These are phyloP conservation scores for Fusarium hostae DNA, from an alignment of 2,329 filamentous ascomycete genomes.

Conservation along the genomic window DNA sequence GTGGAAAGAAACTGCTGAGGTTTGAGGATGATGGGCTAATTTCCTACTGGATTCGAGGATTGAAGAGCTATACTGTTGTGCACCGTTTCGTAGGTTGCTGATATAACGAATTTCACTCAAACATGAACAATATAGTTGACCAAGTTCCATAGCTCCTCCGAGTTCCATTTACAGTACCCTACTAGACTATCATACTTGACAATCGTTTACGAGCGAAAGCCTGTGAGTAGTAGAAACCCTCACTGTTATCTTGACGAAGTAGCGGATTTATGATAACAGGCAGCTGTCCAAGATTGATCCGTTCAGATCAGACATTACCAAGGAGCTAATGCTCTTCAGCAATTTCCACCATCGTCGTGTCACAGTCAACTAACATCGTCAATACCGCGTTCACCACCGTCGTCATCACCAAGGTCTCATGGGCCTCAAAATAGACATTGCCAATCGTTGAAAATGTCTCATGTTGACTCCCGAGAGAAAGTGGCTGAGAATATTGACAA, in stretches of 20 bases:
- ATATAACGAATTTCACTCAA: too few species aligned
- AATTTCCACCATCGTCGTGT: too few species aligned
- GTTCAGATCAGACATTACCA: not conserved
- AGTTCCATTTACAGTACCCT: too few species aligned
- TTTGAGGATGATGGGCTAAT: fast-evolving
- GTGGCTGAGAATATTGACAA: not conserved
- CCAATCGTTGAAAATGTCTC: too few species aligned
- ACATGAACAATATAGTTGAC: too few species aligned
- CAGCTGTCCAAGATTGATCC: not conserved
- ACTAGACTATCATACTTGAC: too few species aligned
- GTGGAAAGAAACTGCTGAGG: slow-evolving; percentile 14
- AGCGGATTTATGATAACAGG: not conserved
- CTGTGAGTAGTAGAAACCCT: not conserved
- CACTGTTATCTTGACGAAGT: not conserved
- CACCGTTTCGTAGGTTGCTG: too few species aligned
- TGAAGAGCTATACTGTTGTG: not conserved
- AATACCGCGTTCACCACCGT: not conserved
- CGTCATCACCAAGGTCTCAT: fast-evolving
- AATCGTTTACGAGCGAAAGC: too few species aligned
- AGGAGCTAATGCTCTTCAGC: not conserved
- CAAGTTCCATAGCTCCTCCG: too few species aligned
- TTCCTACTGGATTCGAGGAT: not conserved
- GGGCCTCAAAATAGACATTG: not conserved
- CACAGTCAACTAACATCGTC: not conserved
- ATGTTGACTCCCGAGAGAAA: not conserved